A percentile compares a stretch with the other conserved stretches of the same genome.
Conservation (phyloP, 805 yeast genomes). For the Saturnispora gosingensis region DNA sequence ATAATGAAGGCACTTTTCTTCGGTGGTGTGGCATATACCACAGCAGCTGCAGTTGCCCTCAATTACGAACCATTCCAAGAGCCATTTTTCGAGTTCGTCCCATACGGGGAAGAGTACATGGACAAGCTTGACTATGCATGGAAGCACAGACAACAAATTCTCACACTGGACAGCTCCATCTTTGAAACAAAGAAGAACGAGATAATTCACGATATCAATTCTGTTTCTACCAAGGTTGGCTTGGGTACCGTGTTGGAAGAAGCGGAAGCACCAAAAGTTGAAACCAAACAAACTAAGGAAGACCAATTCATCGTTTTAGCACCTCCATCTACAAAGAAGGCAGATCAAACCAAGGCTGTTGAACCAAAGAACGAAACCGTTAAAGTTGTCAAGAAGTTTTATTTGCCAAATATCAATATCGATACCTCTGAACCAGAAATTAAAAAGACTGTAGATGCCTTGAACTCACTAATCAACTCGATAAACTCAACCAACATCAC, state of each 20-base stretch:
- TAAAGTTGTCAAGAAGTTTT: neutral
- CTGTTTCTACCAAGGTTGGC: slow-evolving; percentile 24
- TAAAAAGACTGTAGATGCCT: slow-evolving; percentile 26
- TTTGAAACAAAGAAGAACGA: slow-evolving; percentile 6
- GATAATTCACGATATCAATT: slow-evolving; percentile 5
- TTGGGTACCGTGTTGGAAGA: slow-evolving; percentile 32
- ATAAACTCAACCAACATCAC: slow-evolving; percentile 19
- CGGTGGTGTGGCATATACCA: slow-evolving; percentile 36
- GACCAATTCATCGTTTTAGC: slow-evolving; percentile 5
- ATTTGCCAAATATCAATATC: slow-evolving; percentile 25
- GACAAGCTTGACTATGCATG: slow-evolving; percentile 36
- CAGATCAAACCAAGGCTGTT: neutral
- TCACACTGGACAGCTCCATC: slow-evolving; percentile 10
- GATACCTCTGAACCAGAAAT: slow-evolving; percentile 27
- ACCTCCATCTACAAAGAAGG: neutral
- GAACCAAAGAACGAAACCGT: slow-evolving; percentile 6
- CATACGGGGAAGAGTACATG: slow-evolving; percentile 49
- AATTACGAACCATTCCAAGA: slow-evolving; percentile 53
- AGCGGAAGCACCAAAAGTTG: slow-evolving; percentile 28
- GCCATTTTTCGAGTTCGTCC: slow-evolving; percentile 52
- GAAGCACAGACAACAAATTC: slow-evolving; percentile 20
- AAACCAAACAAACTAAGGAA: slow-evolving; percentile 30
- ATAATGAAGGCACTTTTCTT: slow-evolving; percentile 2
- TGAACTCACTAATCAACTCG: slow-evolving; percentile 29
- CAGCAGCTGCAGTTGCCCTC: slow-evolving; percentile 50